phyloP scores from a whole-genome alignment of 371 early-diverging fungal genomes.

The Nematocida ironsii region DNA sequence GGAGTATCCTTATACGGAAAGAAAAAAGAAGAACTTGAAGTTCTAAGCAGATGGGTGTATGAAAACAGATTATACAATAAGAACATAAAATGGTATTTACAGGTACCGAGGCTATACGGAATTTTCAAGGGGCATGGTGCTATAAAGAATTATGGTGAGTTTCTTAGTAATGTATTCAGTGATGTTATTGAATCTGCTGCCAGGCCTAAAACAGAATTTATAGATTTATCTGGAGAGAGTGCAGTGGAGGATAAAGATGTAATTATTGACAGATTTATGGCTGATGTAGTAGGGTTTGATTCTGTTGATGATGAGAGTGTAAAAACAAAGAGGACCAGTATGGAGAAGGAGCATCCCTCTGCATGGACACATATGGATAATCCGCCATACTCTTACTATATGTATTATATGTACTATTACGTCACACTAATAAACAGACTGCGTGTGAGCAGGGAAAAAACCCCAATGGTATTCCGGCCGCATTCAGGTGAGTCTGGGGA shows the following conservation, averaged over 20 bases:
- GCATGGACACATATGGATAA: conserved; percentile 77
- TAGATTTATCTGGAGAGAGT: conserved; percentile 70
- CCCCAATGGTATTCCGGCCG: conserved; percentile 86
- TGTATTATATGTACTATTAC: conserved; percentile 89
- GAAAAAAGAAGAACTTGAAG: conserved; percentile 81
- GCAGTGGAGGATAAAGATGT: conserved; percentile 75
- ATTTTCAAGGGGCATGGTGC: conserved; percentile 76
- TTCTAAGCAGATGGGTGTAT: conserved; percentile 77
- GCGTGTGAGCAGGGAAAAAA: conserved; percentile 74
- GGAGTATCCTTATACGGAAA: conserved; percentile 71
- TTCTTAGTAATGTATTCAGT: conserved; percentile 76
- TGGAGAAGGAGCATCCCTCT: conserved; percentile 79
- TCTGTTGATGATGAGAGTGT: conserved; percentile 93
- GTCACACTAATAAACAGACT: conserved; percentile 79
- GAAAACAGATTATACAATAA: conserved; percentile 80
- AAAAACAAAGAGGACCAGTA: conserved; percentile 77
- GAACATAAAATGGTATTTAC: conserved; percentile 91
- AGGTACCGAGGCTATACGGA: conserved; percentile 86
- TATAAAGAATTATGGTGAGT: conserved; percentile 77
- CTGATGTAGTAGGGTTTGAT: conserved; percentile 89
- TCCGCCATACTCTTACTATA: conserved; percentile 92
- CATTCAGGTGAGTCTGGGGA: conserved; percentile 96
- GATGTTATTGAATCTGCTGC: conserved; percentile 71
- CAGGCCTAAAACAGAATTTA: background rate
- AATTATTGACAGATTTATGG: conserved; percentile 81